phyloP scores from a whole-genome alignment of 176 grass and related monocot genomes.

The Ensete ventricosum region DNA sequence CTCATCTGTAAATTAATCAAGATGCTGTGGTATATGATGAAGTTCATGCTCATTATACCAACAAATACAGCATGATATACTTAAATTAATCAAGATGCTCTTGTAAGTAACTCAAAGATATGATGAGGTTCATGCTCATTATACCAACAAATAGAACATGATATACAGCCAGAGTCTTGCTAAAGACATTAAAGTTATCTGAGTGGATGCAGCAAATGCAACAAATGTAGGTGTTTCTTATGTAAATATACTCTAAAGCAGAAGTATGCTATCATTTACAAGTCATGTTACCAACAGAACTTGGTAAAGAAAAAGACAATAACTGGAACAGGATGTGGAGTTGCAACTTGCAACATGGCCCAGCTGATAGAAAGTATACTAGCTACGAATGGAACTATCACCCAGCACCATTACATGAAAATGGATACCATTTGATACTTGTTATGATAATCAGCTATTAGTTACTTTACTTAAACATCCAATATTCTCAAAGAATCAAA shows the following conservation, averaged over 20 bases:
- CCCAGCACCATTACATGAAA: no score
- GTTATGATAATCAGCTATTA: no score
- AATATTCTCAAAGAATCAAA: no score
- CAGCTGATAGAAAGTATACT: no score
- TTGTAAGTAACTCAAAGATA: background rate
- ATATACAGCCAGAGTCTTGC: background rate
- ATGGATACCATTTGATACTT: no score
- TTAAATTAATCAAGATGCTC: background rate
- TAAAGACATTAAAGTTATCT: no score
- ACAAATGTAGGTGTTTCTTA: no score
- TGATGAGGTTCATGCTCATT: background rate
- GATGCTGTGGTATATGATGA: background rate
- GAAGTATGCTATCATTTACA: background rate
- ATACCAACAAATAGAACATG: background rate
- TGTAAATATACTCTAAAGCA: no score
- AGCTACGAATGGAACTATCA: no score
- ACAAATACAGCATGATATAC: background rate
- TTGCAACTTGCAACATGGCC: background rate
- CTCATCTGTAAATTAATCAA: conserved; percentile 42
- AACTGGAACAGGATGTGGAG: background rate
- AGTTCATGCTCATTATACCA: background rate
- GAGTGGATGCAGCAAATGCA: no score
- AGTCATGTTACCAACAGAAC: background rate
- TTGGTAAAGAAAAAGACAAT: background rate
- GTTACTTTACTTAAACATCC: no score